phyloP scores from a whole-genome alignment of 495 filamentous ascomycete species.

The Trichoderma orchidacearum region DNA sequence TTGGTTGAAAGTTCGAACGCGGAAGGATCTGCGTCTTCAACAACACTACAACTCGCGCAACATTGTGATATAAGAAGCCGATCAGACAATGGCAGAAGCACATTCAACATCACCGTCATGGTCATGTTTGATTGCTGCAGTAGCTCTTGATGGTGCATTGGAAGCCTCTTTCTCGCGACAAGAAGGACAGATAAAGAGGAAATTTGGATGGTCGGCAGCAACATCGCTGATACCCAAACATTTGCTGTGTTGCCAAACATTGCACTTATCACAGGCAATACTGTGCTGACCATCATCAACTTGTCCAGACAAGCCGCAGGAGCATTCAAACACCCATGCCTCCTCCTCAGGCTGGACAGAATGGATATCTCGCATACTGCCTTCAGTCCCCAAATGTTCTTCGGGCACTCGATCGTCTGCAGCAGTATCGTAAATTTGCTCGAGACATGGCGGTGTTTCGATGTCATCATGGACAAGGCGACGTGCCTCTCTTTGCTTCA shows the following conservation, averaged over 20 bases:
- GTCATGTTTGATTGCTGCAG: neutral
- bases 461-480: constrained; percentile 74
- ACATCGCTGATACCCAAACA: constrained; percentile 68
- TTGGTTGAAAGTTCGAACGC: too few species aligned
- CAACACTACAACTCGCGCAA: too few species aligned
- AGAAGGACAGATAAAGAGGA: constrained; percentile 64
- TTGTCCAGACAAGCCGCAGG: constrained; percentile 78
- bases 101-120: neutral
- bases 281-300: constrained; percentile 89
- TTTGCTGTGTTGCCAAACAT: constrained; percentile 90
- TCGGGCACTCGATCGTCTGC: constrained; percentile 60
- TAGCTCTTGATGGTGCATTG: neutral
- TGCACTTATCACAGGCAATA: constrained; percentile 89
- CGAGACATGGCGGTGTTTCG: constrained; percentile 61
- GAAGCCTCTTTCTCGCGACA: neutral
- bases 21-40: too few species aligned
- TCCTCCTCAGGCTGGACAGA: constrained; percentile 61
- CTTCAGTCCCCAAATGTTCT: constrained; percentile 64
- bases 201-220: constrained; percentile 74
- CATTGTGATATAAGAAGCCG: too few species aligned
- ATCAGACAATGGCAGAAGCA: neutral
- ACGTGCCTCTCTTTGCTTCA: constrained; percentile 69
- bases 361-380: constrained; percentile 56
- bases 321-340: constrained; percentile 90
- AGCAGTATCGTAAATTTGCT: constrained; percentile 50